Base-by-base conservation (phyloP, 371 early-diverging fungal species). In the Choanephora cucurbitarum region DNA sequence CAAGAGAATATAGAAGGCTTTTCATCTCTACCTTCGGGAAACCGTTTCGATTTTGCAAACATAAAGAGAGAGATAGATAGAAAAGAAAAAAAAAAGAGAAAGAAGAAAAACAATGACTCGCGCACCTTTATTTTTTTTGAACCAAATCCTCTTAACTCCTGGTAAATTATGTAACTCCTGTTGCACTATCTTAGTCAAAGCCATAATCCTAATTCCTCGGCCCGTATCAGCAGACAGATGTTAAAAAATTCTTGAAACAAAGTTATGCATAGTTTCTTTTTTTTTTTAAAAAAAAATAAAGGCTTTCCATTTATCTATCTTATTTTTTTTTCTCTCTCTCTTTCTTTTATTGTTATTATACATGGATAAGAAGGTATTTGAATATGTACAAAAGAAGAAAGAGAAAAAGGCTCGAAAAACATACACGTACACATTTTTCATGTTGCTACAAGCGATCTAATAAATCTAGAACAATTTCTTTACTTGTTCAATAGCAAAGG, bases 401-500 rank as follows among this genome's bases (percentile, higher is more conserved):
- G 5, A 3, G 28, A 28, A 28, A 28, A 28, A 28, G 7, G n/a
- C n/a, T n/a, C n/a, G n/a, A n/a, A n/a, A n/a, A n/a, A n/a, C n/a
- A n/a, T n/a, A n/a, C n/a, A 28, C 28, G 7, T 5, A 28, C 28
- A 28, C 28, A 28, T 28, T 28, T 3, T 28, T 28, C 28, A 28
- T 28, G 28, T 28, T 28, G 28, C 28, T 28, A 28, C 28, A 28
- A 28, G 28, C 15, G 52, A 40, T 19, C 21, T 47, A 48, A 24
- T 39, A 40, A 19, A n/a, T 50, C 62, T 75, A 75, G 43, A 77
- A 66, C 52, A 74, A 67, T 37, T 72, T 74, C 46, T 78, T 68
- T 9, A 60, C 66, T 56, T 78, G 70, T 49, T 78, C 78, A 41
- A 78, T 42, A 15, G 73, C 79, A 58, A 78, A 78, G 5, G 79